phyloP scores from a whole-genome alignment of 495 filamentous ascomycete species.

The Trichocladium uniseriatum region DNA sequence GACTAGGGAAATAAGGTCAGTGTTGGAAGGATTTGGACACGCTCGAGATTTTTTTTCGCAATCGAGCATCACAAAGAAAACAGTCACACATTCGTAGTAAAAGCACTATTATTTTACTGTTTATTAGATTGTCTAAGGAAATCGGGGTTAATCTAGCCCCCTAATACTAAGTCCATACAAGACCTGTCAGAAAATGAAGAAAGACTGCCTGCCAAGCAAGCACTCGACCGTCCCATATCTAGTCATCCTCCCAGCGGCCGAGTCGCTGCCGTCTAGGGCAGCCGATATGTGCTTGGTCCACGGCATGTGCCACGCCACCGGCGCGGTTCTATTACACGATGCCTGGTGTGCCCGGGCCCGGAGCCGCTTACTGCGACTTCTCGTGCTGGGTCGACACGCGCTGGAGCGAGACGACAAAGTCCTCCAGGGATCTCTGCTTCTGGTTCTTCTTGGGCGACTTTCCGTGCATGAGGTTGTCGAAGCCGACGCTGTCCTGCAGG shows the following conservation, averaged over 20 bases:
- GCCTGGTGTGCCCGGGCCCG: not conserved
- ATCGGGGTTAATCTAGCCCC: constrained; percentile 18
- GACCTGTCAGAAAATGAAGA: constrained; percentile 30
- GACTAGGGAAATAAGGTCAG: no score
- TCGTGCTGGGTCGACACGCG: constrained; percentile 78
- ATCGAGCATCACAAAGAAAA: no score
- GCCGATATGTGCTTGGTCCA: constrained; percentile 1
- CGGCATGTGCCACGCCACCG: not conserved
- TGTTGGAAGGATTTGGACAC: no score
- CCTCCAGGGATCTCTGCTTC: constrained; percentile 70
- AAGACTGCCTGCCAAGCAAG: constrained; percentile 16
- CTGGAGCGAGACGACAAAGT: constrained; percentile 79
- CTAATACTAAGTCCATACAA: constrained; percentile 18
- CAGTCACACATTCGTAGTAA: no score
- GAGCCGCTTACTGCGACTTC: constrained; percentile 51
- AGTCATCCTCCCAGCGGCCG: not conserved
- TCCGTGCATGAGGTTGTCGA: constrained; percentile 90
- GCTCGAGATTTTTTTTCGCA: no score
- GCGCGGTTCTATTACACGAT: not conserved
- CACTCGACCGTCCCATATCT: constrained; percentile 12
- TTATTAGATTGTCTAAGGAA: constrained; percentile 34
- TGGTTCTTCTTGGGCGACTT: constrained; percentile 65
- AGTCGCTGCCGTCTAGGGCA: not conserved
- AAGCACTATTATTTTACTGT: constrained; percentile 27
- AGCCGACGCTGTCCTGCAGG: constrained; percentile 62